phyloP scores from a whole-genome alignment of 148 eudicot genomes.

The Cornus controversa region DNA sequence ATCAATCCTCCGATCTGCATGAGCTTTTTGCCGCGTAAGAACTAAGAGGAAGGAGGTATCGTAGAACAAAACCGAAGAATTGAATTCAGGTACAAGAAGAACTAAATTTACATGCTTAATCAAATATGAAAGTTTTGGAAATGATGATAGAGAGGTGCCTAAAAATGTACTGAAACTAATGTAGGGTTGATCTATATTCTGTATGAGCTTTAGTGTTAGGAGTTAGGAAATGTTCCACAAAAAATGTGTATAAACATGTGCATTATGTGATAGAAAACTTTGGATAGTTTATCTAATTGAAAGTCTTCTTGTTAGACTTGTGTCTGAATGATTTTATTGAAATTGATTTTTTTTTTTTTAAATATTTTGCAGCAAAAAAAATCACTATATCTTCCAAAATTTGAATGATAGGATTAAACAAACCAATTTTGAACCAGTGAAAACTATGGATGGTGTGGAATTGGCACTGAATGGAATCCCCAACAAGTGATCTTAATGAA shows the following conservation, averaged over 20 bases:
- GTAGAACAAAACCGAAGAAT: too few relatives aligned
- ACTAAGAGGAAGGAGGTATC: neutral
- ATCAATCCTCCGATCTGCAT: slow-evolving; percentile 72
- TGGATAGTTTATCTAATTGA: neutral
- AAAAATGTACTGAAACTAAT: too few relatives aligned
- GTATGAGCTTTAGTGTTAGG: neutral
- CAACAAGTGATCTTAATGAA: neutral
- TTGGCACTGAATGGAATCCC: neutral
- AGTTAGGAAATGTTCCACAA: too few relatives aligned
- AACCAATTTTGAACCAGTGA: neutral
- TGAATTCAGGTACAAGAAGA: too few relatives aligned
- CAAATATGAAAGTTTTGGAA: too few relatives aligned
- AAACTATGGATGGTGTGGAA: neutral
- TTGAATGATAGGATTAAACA: neutral
- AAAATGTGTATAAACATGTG: too few relatives aligned
- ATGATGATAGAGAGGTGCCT: too few relatives aligned
- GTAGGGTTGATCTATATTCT: too few relatives aligned
- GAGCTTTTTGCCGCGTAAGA: slow-evolving; percentile 41
- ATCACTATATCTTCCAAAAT: neutral
- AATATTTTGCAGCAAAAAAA: neutral
- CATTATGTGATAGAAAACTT: neutral
- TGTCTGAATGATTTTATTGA: too few relatives aligned
- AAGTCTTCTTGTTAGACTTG: neutral
- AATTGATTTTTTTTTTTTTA: too few relatives aligned
- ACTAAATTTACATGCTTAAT: too few relatives aligned